A percentile compares a stretch with the other conserved stretches of the same genome.
phyloP scores from a whole-genome alignment of 495 filamentous ascomycete species.

The Neurospora tetraspora region DNA sequence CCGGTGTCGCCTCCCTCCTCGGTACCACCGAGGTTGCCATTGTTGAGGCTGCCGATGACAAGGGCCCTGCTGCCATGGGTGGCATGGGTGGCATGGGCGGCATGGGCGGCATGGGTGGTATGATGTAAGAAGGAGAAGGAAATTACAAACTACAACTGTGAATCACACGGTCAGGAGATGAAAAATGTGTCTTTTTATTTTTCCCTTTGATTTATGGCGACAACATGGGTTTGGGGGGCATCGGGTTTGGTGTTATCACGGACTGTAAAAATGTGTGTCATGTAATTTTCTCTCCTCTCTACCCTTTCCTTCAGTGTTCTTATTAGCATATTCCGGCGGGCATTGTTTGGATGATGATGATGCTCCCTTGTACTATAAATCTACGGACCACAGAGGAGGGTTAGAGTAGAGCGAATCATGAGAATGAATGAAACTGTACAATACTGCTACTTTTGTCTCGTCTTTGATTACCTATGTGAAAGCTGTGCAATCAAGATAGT shows the following conservation, averaged over 20 bases:
- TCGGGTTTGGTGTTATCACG: constrained; percentile 23
- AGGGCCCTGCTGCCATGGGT: constrained; percentile 54
- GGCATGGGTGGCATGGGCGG: constrained; percentile 55
- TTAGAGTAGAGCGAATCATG: constrained; percentile 17
- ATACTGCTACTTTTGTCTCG: neutral
- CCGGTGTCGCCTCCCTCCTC: constrained; percentile 90
- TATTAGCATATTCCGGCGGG: constrained; percentile 14
- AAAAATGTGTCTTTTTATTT: neutral
- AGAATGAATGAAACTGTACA: neutral
- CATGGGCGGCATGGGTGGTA: constrained; percentile 33
- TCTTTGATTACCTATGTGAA: neutral
- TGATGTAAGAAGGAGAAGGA: constrained; percentile 34
- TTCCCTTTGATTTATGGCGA: constrained; percentile 22
- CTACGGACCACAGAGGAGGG: constrained; percentile 12
- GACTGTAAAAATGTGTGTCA: constrained; percentile 21
- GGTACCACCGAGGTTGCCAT: constrained; percentile 98
- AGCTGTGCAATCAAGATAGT: neutral
- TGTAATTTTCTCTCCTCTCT: constrained; percentile 26
- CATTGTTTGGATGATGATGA: constrained; percentile 3
- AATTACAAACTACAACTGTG: constrained; percentile 1
- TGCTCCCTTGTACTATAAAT: constrained; percentile 20
- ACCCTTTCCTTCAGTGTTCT: constrained; percentile 16
- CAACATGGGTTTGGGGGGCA: constrained; percentile 17
- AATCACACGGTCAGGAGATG: neutral
- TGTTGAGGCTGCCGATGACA: constrained; percentile 90